Conservation (phyloP, 805 yeast genomes). For the Saccharomycopsis malanga region DNA sequence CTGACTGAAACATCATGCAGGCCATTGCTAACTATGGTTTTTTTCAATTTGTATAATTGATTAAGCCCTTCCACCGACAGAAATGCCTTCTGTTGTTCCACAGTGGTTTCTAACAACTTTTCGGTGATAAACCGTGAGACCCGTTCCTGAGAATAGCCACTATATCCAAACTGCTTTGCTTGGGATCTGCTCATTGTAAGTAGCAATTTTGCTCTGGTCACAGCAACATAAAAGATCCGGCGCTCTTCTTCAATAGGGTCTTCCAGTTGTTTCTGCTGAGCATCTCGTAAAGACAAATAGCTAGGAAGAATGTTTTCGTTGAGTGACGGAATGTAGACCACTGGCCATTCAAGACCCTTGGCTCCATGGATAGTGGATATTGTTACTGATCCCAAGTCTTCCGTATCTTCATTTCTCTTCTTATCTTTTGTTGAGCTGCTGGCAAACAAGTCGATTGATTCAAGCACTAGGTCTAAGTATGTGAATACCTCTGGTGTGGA, state of each 20-base stretch:
- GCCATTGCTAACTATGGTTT: no score
- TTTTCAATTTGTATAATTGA: no score
- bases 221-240: slow-evolving; percentile 80
- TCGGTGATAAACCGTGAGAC: not conserved
- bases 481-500: no score
- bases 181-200: slow-evolving; percentile 24
- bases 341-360: slow-evolving; percentile 94
- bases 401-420: slow-evolving; percentile 13
- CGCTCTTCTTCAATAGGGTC: slow-evolving; percentile 62
- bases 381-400: slow-evolving; percentile 31
- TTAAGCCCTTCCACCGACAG: no score
- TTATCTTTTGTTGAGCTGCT: slow-evolving; percentile 20
- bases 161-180: not conserved
- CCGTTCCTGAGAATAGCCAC: not conserved
- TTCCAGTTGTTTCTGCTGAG: slow-evolving; percentile 16
- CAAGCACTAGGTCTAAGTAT: slow-evolving; percentile 28
- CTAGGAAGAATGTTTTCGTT: slow-evolving; percentile 64
- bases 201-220: slow-evolving; percentile 69
- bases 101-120: not conserved
- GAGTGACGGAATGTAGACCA: slow-evolving; percentile 74
- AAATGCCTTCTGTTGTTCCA: not conserved
- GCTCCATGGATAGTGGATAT: slow-evolving; percentile 87
- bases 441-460: slow-evolving; percentile 32
- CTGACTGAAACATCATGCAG: no score
- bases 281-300: slow-evolving; percentile 24